Base-by-base conservation (phyloP, 768 basidiomycete species). In the Auricularia auricula-judae region DNA sequence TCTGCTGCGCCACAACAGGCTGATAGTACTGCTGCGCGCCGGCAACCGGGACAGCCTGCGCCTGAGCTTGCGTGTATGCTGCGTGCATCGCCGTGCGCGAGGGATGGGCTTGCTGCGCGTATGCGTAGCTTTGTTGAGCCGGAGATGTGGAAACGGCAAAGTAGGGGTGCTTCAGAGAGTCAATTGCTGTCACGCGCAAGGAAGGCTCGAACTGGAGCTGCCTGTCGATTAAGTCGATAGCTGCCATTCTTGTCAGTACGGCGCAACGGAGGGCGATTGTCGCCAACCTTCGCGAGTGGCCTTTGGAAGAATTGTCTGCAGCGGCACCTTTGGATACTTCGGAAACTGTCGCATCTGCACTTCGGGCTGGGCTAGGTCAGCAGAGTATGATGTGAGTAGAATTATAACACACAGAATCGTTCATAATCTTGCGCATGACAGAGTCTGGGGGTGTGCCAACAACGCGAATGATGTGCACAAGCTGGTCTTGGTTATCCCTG, bases 381-480 rank as follows among this genome's bases (percentile, higher is more conserved):
- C 1, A 11, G 21, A 4, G 10, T 43, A 18, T 3, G 29, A 39
- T 42, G 39, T 39, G 39, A 64, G 59, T 21, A 14, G 34, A 18
- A 58, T 33, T 21, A 34, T 36, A 43, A 76, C 90, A 62, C 70
- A 95, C 95, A 62, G 93, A 91, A 75, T 99, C 94, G 54, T 85
- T 86, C 53, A 83, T 82, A 75, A 98, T 95, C 75, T 97, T 93
- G 67, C 88, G 83, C 61, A 98, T 81, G 33, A 89, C 88, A 18
- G 86, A 82, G 61, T 98, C 93, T 65, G 89, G 87, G 2, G 97
- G 97, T 0, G 96, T 98, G 14, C 97, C 97, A 65, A 98, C 85
- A 61, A 98, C 91, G 70, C 94, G 84, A 87, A 98, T 95, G 72
- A 99, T 99, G 70, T 96, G 93, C 56, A 93, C 81, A n/a, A 99